A percentile compares a stretch with the other conserved stretches of the same genome.
phyloP scores from a whole-genome alignment of 2,329 filamentous ascomycete genomes.

The Madurella mycetomatis region DNA sequence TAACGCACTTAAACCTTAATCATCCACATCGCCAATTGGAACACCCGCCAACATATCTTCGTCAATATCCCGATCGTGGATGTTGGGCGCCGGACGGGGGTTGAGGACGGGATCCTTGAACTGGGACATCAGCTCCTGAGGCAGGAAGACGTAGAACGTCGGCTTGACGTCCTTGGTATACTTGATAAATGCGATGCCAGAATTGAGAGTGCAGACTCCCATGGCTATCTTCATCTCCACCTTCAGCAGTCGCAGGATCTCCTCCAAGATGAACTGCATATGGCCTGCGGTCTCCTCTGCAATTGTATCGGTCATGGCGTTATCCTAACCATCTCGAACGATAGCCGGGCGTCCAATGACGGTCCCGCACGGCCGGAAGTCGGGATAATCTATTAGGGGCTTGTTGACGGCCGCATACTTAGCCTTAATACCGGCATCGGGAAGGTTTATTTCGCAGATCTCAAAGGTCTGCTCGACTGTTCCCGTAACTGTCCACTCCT shows the following conservation, averaged over 20 bases:
- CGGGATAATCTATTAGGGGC: constrained; percentile 17
- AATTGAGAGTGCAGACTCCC: constrained; percentile 48
- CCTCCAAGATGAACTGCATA: constrained; percentile 48
- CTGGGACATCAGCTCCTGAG: constrained; percentile 63
- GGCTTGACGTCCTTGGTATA: constrained; percentile 51
- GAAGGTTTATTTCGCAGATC: constrained; percentile 48
- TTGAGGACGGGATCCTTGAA: constrained; percentile 55
- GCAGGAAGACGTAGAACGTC: constrained; percentile 60
- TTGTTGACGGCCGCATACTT: constrained; percentile 42
- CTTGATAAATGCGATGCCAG: constrained; percentile 62
- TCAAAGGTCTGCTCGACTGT: constrained; percentile 54
- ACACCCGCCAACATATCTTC: not conserved
- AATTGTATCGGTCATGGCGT: constrained; percentile 27
- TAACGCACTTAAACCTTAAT: not conserved
- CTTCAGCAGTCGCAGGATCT: constrained; percentile 44
- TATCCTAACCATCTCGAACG: constrained; percentile 47
- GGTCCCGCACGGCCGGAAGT: constrained; percentile 42
- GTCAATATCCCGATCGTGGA: constrained; percentile 31
- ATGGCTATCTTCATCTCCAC: constrained; percentile 58
- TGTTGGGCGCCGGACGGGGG: constrained; percentile 44
- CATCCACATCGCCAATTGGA: not conserved
- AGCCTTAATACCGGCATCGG: constrained; percentile 38
- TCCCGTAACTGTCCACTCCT: constrained; percentile 38
- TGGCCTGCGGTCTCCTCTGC: constrained; percentile 38
- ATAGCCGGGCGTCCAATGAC: constrained; percentile 40